Percentiles rank a stretch among this genome's conserved stretches.
Evolutionary conservation across 2,329 filamentous ascomycete species (phyloP).

Genomic region (Exophiala aquamarina): DNA sequence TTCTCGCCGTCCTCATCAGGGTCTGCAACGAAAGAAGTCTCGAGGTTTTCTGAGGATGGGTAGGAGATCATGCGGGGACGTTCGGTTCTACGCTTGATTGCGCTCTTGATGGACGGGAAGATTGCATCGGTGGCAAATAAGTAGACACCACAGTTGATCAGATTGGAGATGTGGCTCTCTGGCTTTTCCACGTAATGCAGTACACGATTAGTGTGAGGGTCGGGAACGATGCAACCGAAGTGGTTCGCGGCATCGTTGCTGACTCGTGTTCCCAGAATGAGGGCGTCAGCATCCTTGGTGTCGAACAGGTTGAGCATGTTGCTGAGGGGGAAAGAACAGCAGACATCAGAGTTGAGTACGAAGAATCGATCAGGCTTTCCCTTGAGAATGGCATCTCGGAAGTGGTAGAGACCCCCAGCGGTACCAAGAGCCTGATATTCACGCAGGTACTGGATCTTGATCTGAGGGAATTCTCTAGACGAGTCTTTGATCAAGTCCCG

Average conservation of each 20-base stretch:
- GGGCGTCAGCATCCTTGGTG: slow-evolving; percentile 92
- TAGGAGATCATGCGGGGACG: slow-evolving; percentile 91
- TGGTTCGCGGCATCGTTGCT: slow-evolving; percentile 89
- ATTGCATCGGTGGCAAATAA: slow-evolving; percentile 94
- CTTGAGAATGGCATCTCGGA: slow-evolving; percentile 98
- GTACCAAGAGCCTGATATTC: slow-evolving; percentile 97
- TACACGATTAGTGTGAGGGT: slow-evolving; percentile 89
- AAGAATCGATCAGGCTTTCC: slow-evolving; percentile 93
- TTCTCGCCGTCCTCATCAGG: slow-evolving; percentile 74
- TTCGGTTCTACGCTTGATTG: slow-evolving; percentile 93
- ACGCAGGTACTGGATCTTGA: slow-evolving; percentile 91
- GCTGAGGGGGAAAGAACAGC: slow-evolving; percentile 93
- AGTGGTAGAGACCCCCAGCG: slow-evolving; percentile 95
- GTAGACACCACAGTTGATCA: slow-evolving; percentile 99
- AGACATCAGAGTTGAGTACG: slow-evolving; percentile 96
- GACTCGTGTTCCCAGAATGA: slow-evolving; percentile 91
- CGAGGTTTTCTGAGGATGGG: slow-evolving; percentile 91
- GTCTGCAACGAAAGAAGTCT: slow-evolving; percentile 65
- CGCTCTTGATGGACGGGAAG: slow-evolving; percentile 90
- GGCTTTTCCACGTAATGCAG: slow-evolving; percentile 99
- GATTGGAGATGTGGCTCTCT: slow-evolving; percentile 93
- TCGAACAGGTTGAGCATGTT: slow-evolving; percentile 95
- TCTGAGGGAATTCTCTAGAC: slow-evolving; percentile 76
- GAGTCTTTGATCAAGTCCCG: slow-evolving; percentile 97
- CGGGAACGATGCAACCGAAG: slow-evolving; percentile 97